Evolutionary conservation across 805 yeast genomes (phyloP).

Genomic region (Cyberlindnera xishuangbannaensis): DNA sequence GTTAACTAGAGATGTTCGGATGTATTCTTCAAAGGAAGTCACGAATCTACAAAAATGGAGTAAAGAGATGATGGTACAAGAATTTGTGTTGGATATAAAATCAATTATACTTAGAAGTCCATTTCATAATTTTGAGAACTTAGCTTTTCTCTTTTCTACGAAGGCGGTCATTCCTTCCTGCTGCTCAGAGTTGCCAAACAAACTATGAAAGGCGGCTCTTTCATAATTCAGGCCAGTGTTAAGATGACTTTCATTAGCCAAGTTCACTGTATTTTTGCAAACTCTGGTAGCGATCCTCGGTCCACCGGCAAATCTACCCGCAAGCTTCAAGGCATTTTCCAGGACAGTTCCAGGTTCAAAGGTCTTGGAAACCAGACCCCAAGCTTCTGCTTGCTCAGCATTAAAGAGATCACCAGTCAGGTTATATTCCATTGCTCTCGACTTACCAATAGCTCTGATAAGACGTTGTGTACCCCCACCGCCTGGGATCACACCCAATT

Average conservation of each 20-base stretch:
- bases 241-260: constrained; percentile 30
- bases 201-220: constrained; percentile 36
- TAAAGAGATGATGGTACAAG: too few relatives aligned
- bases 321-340: constrained; percentile 39
- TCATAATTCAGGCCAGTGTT: constrained; percentile 1
- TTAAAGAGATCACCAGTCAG: constrained; percentile 41
- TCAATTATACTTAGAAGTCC: neutral
- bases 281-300: constrained; percentile 40
- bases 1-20: neutral
- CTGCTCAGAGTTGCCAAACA: constrained; percentile 43
- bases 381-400: constrained; percentile 39
- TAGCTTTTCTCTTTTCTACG: constrained; percentile 38
- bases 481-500: constrained; percentile 45
- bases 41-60: too few relatives aligned
- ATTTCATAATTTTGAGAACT: constrained; percentile 21
- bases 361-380: constrained; percentile 43
- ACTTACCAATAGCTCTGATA: constrained; percentile 42
- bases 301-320: constrained; percentile 34
- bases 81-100: too few relatives aligned
- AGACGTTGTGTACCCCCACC: constrained; percentile 53
- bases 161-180: constrained; percentile 48
- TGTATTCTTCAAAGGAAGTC: too few relatives aligned
- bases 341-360: constrained; percentile 35
- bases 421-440: constrained; percentile 42
- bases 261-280: constrained; percentile 40